Evolutionary conservation across 768 basidiomycete genomes (phyloP), one percentile per base, ranked within the genome.

Genomic region (Russula vinacea): DNA sequence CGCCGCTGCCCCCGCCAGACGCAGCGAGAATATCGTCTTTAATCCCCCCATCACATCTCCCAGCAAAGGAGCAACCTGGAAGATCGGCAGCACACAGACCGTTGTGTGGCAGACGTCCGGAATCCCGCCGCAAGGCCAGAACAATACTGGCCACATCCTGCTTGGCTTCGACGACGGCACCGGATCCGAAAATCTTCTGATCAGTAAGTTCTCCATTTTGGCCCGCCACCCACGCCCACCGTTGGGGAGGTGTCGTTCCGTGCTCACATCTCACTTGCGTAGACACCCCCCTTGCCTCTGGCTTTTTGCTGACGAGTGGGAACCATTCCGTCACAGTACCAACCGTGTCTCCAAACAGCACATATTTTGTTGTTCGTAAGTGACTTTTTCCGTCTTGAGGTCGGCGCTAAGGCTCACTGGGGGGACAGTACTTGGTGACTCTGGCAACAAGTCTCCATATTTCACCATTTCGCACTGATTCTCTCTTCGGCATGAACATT

Each of bases 341-440:
- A 2, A 6, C 35, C 0, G 55, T 61, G 14, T 10, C 13, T 0
- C 0, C 5, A 2, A 45, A 3, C n/a, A 4, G 5, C 17, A 64
- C 26, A 1, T 66, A 66, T 26, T 4, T 66, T 26, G 6, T 66
- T 6, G 65, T 33, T 57, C 44, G 65, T 66, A 57, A 64, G 65
- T 66, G 40, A 11, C 22, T 32, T 26, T 2, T 47, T 44, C 10
- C 0, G 16, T 17, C 60, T 49, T 29, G 17, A 40, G 6, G 13
- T 14, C 11, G 14, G 10, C 19, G 11, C 17, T 8, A 39, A 59
- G 9, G 32, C 11, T 22, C 22, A 50, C 35, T 24, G 16, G 19
- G 1, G 4, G 5, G n/a, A 64, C 24, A 82, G 81, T 82, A 35
- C 72, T 82, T 50, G 81, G 81, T 47, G 79, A 82, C 70, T 81